Base-by-base conservation (phyloP, 1,139 yeast species). In the Sugiyamaella xylanicola region DNA sequence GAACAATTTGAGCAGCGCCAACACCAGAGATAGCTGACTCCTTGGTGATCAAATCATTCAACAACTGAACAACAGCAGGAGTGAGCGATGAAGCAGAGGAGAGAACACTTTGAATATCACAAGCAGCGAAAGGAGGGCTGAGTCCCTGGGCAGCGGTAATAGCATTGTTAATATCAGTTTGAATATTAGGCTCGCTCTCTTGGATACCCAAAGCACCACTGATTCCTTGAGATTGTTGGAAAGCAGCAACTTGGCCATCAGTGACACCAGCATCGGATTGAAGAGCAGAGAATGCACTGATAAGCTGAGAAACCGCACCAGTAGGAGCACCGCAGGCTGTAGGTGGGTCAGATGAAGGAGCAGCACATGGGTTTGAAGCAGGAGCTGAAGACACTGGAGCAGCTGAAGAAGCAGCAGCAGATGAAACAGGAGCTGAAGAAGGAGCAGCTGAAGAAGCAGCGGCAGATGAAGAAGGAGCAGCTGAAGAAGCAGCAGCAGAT, bases 151-250 rank as follows among this genome's bases (percentile, higher is more conserved):
- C 36, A 13, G 49, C 49, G 7, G 29, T 27, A 11, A 45, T 37
- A 17, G 36, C 46, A 21, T 47, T 47, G n/a, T 36, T 40, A 11
- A 39, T 8, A 45, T 36, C 54, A 17, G 50, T 43, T 25, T 48
- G 43, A 27, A 53, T 53, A 25, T 48, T 45, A 13, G 37, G 44
- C 22, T 49, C 56, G n/a, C 20, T 20, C 15, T 25, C 45, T 54
- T 59, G 62, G 49, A 60, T 54, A 16, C 53, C 44, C 22, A 59
- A 25, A 22, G 64, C 64, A 37, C 61, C 64, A 46, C 41, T 41
- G 19, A 60, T 47, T 36, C 63, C 63, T 25, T 48, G 51, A 4
- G 51, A 48, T 48, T 48, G 11, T 20, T 48, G 44, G 22, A 48
- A 48, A 15, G 37, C 35, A 8, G 15, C 25, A 4, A 48, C 51